Evolutionary conservation across 2,329 filamentous ascomycete genomes (phyloP), one percentile per base, ranked within the genome.

Genomic region (Coniochaeta hoffmannii): DNA sequence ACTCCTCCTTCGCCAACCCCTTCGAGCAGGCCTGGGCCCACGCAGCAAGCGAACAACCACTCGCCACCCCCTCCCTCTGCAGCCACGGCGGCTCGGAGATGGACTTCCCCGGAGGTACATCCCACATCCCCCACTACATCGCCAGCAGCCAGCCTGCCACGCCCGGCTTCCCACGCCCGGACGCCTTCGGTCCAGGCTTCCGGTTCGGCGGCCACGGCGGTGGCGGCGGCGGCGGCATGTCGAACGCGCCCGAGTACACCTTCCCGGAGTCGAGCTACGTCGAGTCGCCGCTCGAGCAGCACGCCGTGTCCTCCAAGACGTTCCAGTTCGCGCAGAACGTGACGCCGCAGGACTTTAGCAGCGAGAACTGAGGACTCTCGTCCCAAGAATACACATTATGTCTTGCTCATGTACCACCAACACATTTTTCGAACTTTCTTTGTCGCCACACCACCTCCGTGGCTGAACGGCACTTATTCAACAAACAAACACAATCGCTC

Each of bases 81-180:
- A 68, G 69, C 55, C 77, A 76, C 56, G 60, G 59, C 19, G 70
- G 78, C 6, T 71, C 68, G 3, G 76, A 79, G 44, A 73, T 80
- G 53, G 75, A 77, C 50, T 68, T 80, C 51, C 63, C 65, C 8
- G 65, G 57, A 65, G n/a, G n/a, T n/a, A 68, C 3, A 60, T 65
- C 4, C 63, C 68, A 30, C n/a, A 66, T 79, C 14, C 73, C 78
- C 1, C 69, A 67, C 54, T 82, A 81, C 62, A 64, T 79, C 17
- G 69, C 74, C 60, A 78, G n/a, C n/a, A n/a, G 74, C 64, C 74
- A 80, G 56, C 75, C 78, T 10, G 68, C 74, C 15, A 80, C 79
- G 2, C 77, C 78, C 49, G 49, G 49, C 28, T 4, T 71, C 76
- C 19, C n/a, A 4, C 2, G 77, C 75, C 53, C 66, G 71, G 4